Evolutionary conservation across 2,329 filamentous ascomycete genomes (phyloP), one percentile per base, ranked within the genome.

Genomic region (Paecilomyces fulvus): DNA sequence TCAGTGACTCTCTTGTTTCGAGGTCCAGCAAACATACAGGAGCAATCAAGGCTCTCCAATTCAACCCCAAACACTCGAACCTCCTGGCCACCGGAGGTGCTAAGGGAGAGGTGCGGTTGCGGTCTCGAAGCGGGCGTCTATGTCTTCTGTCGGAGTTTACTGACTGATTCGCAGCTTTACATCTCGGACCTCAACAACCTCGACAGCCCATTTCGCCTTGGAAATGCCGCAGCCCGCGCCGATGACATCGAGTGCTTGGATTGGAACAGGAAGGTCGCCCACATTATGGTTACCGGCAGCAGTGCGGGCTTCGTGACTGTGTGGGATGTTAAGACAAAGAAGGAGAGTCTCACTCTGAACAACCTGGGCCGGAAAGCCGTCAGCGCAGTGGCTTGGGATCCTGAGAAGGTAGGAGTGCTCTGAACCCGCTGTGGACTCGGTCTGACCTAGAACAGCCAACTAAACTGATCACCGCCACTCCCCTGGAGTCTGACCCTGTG

Each of bases 271-370:
- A 97, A 95, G 77, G 92, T 97, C 48, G 85, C 92, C 12, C 92
- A 99, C 70, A 99, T 99, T 70, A 78, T 99, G 64, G 94, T 92
- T 17, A 97, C 92, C 9, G 94, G 94, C 63, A 92, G 92, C 69
- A 88, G 85, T 60, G 92, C 91, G 52, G 94, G 94, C 3, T 95
- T 97, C 67, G 92, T 97, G 33, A 97, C 94, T 1, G 92, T 99
- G 17, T 99, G 94, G 94, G 94, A 99, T 75, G 82, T 97, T 62
- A 96, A 96, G 79, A 91, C 90, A 11, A 97, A 96, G 83, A 96
- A 96, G 77, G 91, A 96, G 65, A 96, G 92, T 56, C 78, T 99
- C 74, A 96, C 92, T 33, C 80, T 99, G 62, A 99, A 96, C 79
- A 89, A 89, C 69, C 79, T 80, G 61, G 94, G 90, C 69, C 85